Evolutionary conservation across 164 flowering plant genomes (phyloP).

Genomic region (Sextonia rubra): DNA sequence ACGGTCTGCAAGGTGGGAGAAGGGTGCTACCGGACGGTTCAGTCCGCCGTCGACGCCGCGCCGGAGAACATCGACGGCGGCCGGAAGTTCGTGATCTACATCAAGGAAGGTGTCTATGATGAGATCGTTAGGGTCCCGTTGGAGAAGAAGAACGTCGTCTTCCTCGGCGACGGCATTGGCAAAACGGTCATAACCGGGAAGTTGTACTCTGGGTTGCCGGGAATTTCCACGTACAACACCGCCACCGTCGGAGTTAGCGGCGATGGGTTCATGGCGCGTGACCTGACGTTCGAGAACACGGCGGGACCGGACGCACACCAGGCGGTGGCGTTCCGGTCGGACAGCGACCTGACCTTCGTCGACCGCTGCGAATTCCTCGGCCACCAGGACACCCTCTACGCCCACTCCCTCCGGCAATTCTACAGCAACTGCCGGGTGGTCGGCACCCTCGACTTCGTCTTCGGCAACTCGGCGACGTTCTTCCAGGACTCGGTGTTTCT

Average conservation of each 20-base stretch:
- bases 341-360: conserved; percentile 13
- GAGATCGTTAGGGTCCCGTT: conserved; percentile 71
- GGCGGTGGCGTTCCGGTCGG: conserved; percentile 20
- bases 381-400: conserved; percentile 23
- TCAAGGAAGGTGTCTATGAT: conserved; percentile 70
- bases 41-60: conserved; percentile 71
- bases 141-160: conserved; percentile 70
- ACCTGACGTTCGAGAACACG: conserved; percentile 16
- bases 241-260: conserved; percentile 50
- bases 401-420: conserved; percentile 21
- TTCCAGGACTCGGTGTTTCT: conserved; percentile 13
- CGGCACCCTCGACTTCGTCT: conserved; percentile 20
- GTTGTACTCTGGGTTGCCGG: conserved; percentile 39
- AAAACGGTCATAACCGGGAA: conserved; percentile 87
- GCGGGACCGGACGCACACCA: conserved; percentile 22
- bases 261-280: conserved; percentile 24
- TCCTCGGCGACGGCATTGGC: conserved; percentile 88
- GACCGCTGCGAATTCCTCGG: conserved; percentile 20
- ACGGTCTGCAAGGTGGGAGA: conserved; percentile 63
- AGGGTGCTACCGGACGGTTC: conserved; percentile 53
- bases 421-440: conserved; percentile 14
- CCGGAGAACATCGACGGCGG: conserved; percentile 31
- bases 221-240: conserved; percentile 63
- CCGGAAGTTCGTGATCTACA: conserved; percentile 51
- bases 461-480: conserved; percentile 22